Evolutionary conservation across 169 alveolate species (phyloP), one percentile per base, ranked within the genome.

Genomic region (Eimeria maxima): DNA sequence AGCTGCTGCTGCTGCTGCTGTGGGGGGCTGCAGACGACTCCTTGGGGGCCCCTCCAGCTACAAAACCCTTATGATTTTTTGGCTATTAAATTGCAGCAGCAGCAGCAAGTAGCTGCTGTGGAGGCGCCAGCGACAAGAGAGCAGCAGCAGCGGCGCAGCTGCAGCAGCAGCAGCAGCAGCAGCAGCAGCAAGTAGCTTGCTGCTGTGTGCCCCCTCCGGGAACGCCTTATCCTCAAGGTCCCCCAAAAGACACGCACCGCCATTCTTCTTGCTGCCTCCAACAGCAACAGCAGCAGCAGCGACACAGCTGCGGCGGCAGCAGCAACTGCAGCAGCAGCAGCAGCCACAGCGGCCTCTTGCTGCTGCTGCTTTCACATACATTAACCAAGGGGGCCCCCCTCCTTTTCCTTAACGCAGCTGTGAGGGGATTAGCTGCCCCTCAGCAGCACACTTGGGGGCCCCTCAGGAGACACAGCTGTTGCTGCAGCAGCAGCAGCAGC

Each of bases 1-100:
- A 44, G 89, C 89, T 42, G 89, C 86, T 74, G 86, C 47, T 74
- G 86, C 55, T 27, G 44, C 55, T 18, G 78, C 50, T 73, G 84
- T 38, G 57, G 89, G 89, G 89, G 89, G 89, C 89, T 45, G 65
- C 89, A n/a, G n/a, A n/a, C 89, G 89, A 78, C 89, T 14, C 57
- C 65, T 38, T 27, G 89, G 89, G 89, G 89, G 55, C 89, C 89
- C 86, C 29, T 27, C 38, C 18, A 78, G 89, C 89, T 38, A 27
- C 89, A 78, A 78, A 78, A 60, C 89, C 89, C 20, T 45, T 78
- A 78, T 78, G 11, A 16, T 78, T 78, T 78, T 45, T 78, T 78
- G 89, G 89, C 89, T 78, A 16, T 78, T 65, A 78, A 10, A 22
- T 78, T 38, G 63, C 89, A 78, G 89, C 89, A 78, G 89, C 89